Conservation (phyloP, 1,284 basidiomycete species). For the Cerrena zonata region DNA sequence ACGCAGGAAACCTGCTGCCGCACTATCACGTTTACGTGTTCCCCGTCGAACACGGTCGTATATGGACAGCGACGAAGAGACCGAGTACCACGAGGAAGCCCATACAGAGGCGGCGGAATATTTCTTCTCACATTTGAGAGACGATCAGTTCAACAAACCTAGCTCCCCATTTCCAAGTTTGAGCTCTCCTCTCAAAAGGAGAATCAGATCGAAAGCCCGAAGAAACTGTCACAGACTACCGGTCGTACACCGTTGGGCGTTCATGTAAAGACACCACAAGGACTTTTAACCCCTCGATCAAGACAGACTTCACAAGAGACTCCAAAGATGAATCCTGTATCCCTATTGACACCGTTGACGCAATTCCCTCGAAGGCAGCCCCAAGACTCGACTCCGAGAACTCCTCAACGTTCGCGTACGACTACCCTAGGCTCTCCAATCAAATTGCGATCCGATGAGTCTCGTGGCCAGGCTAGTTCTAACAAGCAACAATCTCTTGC, state of each 20-base stretch:
- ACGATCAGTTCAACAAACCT: constrained; percentile 6
- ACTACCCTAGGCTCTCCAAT: not conserved
- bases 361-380: not conserved
- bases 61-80: constrained; percentile 20
- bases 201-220: not conserved
- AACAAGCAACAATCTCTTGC: no score
- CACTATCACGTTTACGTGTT: not conserved
- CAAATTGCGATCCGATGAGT: not conserved
- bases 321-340: not conserved
- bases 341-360: not conserved
- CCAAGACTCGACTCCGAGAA: not conserved
- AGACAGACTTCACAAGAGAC: not conserved
- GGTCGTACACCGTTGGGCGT: no score
- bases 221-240: no score
- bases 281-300: not conserved
- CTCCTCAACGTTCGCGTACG: not conserved
- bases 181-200: constrained; percentile 8
- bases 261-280: no score
- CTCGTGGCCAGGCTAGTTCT: not conserved
- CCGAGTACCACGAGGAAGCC: constrained; percentile 20
- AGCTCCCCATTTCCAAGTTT: constrained; percentile 2
- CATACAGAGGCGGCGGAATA: constrained; percentile 19
- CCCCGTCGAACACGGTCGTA: not conserved
- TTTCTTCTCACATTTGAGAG: constrained; percentile 18
- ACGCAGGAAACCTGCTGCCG: not conserved